phyloP scores from a whole-genome alignment of 371 early-diverging fungal species.

The Dichotomocladium elegans region DNA sequence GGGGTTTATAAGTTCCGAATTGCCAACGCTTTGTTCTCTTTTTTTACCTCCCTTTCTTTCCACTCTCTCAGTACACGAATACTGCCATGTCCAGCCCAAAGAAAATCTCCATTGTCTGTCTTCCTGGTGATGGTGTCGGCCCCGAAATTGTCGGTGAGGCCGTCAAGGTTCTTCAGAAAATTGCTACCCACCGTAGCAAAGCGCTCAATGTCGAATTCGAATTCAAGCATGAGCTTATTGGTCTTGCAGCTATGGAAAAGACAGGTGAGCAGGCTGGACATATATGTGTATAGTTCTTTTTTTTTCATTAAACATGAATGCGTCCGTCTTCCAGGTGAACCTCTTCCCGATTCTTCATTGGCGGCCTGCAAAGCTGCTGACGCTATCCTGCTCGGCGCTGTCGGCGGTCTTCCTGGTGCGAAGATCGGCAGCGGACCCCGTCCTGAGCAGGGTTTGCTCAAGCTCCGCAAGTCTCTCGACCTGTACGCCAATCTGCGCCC shows the following conservation, averaged over 20 bases:
- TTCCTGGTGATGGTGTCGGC: constrained; percentile 95
- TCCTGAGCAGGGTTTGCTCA: constrained; percentile 92
- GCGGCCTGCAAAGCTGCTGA: constrained; percentile 78
- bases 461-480: constrained; percentile 85
- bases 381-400: constrained; percentile 94
- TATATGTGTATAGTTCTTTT: constrained; percentile 14
- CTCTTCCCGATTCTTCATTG: constrained; percentile 78
- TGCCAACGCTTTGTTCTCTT: background rate
- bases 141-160: constrained; percentile 94
- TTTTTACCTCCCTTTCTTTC: background rate
- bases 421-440: constrained; percentile 90
- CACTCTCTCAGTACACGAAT: no score
- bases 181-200: constrained; percentile 59
- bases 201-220: constrained; percentile 57
- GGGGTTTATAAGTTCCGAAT: background rate
- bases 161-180: constrained; percentile 77
- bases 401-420: constrained; percentile 84
- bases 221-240: constrained; percentile 82
- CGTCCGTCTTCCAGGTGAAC: constrained; percentile 77
- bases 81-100: constrained; percentile 5
- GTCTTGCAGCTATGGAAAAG: constrained; percentile 91
- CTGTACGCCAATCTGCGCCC: constrained; percentile 96
- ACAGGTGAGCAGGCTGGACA: no score
- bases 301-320: no score
- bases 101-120: constrained; percentile 60